Conservation (phyloP, 306 rosid genomes). For the Cucurbita ficifolia region DNA sequence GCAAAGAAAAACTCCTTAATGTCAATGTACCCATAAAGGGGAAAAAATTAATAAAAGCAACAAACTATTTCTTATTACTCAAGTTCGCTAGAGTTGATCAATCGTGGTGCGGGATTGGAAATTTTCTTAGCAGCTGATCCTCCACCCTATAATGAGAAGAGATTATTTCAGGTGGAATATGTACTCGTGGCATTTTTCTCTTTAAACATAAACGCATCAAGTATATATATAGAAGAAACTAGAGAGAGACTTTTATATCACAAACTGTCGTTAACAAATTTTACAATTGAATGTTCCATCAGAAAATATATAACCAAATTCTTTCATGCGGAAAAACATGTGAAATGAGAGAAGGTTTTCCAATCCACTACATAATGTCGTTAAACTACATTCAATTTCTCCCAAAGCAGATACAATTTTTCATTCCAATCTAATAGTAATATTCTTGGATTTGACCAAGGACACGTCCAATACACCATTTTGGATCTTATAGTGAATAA, state of each 20-base stretch:
- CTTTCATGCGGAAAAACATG: not conserved
- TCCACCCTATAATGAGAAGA: conserved; percentile 50
- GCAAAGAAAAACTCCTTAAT: conserved; percentile 7
- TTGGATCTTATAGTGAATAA: too few relatives aligned
- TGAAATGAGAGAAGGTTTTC: not conserved
- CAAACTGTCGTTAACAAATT: not conserved
- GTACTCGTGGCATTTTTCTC: not conserved
- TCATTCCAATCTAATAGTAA: not conserved
- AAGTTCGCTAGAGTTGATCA: conserved; percentile 82
- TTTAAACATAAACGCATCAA: not conserved
- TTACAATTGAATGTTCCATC: not conserved
- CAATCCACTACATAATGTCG: not conserved
- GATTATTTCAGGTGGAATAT: not conserved
- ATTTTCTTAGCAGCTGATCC: conserved; percentile 47
- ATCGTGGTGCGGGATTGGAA: conserved; percentile 60
- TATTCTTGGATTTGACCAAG: not conserved
- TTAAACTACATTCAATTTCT: not conserved
- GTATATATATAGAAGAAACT: not conserved
- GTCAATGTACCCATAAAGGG: not conserved
- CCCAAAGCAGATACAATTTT: not conserved
- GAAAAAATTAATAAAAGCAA: not conserved
- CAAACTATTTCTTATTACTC: conserved; percentile 38
- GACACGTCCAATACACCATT: not conserved
- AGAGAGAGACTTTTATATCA: not conserved
- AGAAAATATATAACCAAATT: not conserved